Evolutionary conservation across 371 early-diverging fungal genomes (phyloP), one percentile per base, ranked within the genome.

Genomic region (Chytridiales sp.): DNA sequence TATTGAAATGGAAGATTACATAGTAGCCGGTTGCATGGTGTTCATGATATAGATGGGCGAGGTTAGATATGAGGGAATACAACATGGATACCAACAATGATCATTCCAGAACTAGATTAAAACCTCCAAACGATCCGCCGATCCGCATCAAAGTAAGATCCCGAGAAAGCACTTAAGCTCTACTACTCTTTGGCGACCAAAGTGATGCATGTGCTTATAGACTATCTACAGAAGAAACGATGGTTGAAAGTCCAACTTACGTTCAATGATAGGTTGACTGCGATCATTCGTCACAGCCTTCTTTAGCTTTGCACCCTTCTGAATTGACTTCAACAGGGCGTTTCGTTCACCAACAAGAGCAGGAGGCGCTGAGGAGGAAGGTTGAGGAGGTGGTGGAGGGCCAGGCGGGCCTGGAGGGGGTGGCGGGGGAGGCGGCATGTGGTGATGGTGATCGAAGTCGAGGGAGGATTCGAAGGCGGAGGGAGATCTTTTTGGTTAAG

Each of bases 261-360:
- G 64, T 34, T 78, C 78, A 41, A 87, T 35, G 17, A 72, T 29
- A 30, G 91, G 89, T 1, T 79, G 73, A 40, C 87, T 87, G 34
- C 90, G 76, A 74, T 92, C 93, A 62, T 90, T 90, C 2, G 93
- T 90, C 39, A 82, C 83, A 5, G 88, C 68, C 62, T 90, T 88
- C 68, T 85, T 90, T 35, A 92, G 80, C 54, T 68, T 73, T 39
- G 80, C 70, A 4, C 93, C 93, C 55, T 84, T 77, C 59, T 91
- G 85, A 67, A 92, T 92, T 59, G 85, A 82, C 47, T 77, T 73
- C 39, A 90, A 74, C 26, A 92, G 80, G 29, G 79, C 84, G 38
- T 40, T 57, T 44, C 34, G 56, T 4, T 40, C 43, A n/a, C n/a
- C n/a, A 2, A 46, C 42, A 2, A 59, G 52, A 1, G 56, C 59